Percentiles rank a stretch among this genome's conserved stretches.
These are phyloP conservation scores for Kitagawia praeruptora DNA, from an alignment of 129 eudicot genomes.

Conservation along the genomic window DNA sequence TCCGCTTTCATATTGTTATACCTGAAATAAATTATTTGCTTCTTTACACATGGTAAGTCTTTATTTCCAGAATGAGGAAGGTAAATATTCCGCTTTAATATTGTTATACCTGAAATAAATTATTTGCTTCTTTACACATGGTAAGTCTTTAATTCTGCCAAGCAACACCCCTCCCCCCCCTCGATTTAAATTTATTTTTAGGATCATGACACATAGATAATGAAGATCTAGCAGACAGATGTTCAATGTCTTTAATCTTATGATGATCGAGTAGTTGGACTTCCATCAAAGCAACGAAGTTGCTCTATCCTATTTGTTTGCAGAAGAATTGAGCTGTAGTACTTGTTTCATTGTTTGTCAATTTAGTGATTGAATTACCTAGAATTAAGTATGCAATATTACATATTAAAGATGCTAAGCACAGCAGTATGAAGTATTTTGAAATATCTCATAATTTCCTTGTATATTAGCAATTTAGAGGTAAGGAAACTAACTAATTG, in stretches of 20 bases:
- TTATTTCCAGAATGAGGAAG: conserved; percentile 47
- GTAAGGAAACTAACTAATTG: not conserved
- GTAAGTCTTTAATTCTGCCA: too few relatives aligned
- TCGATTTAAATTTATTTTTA: too few relatives aligned
- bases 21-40: not conserved
- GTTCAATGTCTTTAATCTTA: not conserved
- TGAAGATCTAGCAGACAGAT: not conserved
- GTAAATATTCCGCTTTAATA: conserved; percentile 19
- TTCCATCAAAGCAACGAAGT: too few relatives aligned
- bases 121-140: not conserved
- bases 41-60: too few relatives aligned
- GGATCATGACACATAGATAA: not conserved
- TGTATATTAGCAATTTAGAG: not conserved
- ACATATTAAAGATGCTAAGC: too few relatives aligned
- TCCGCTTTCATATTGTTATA: not conserved
- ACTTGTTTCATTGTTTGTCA: not conserved
- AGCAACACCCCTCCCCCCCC: too few relatives aligned
- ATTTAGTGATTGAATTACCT: not conserved
- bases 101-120: not conserved
- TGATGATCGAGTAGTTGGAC: not conserved
- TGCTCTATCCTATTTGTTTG: not conserved
- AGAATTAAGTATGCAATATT: not conserved
- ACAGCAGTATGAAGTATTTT: not conserved
- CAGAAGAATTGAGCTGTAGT: not conserved
- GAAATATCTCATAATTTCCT: not conserved